Percentiles rank a stretch among this genome's conserved stretches.
phyloP scores from a whole-genome alignment of 2,329 filamentous ascomycete species.

The Exophiala spinifera region DNA sequence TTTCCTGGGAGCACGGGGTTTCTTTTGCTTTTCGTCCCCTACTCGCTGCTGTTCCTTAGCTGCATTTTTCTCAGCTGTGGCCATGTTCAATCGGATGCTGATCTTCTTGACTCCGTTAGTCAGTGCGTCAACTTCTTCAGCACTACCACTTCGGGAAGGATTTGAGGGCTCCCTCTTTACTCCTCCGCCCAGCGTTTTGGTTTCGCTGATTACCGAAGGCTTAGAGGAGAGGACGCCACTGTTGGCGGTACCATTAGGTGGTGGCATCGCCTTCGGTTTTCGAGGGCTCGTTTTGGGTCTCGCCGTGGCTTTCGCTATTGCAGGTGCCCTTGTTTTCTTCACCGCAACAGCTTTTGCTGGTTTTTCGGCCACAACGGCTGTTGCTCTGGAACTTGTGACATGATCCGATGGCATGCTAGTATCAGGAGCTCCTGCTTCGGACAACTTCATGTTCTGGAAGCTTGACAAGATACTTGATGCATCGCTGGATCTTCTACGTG shows the following conservation, averaged over 20 bases:
- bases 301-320: conserved; percentile 40
- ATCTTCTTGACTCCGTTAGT: conserved; percentile 53
- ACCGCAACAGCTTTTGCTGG: conserved; percentile 45
- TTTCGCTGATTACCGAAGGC: background rate
- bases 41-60: conserved; percentile 42
- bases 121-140: conserved; percentile 48
- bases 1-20: conserved; percentile 35
- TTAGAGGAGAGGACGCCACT: background rate
- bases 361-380: conserved; percentile 23
- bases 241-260: background rate
- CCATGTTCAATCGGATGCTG: conserved; percentile 57
- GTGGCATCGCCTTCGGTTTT: conserved; percentile 30
- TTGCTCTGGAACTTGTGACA: conserved; percentile 20
- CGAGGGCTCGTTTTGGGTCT: conserved; percentile 37
- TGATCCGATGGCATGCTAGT: background rate
- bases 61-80: conserved; percentile 56
- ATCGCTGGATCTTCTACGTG: conserved; percentile 33
- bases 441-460: conserved; percentile 32
- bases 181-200: background rate
- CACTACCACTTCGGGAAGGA: conserved; percentile 37
- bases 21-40: conserved; percentile 42
- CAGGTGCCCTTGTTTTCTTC: conserved; percentile 59
- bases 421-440: conserved; percentile 12
- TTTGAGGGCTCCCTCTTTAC: conserved; percentile 42
- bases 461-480: conserved; percentile 31